phyloP scores from a whole-genome alignment of 192 early-diverging fungal species.

The Backusella psychrophila region DNA sequence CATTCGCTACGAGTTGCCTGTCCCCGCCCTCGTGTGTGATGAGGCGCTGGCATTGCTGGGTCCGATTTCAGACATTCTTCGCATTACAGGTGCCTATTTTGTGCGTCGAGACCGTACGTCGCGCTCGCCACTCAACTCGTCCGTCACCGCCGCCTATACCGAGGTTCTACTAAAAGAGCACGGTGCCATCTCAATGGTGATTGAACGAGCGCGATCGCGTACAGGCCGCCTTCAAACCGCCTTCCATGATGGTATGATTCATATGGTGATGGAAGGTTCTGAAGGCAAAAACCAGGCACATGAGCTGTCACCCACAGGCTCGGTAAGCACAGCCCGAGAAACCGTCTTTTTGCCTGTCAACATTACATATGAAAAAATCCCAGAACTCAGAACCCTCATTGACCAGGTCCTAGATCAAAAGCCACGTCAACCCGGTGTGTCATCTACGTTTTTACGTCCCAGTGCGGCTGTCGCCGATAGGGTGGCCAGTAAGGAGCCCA shows the following conservation, averaged over 20 bases:
- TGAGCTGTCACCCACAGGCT: constrained; percentile 7
- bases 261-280: constrained; percentile 36
- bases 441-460: constrained; percentile 22
- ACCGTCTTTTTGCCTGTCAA: constrained; percentile 34
- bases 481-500: constrained; percentile 19
- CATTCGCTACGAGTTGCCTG: constrained; percentile 34
- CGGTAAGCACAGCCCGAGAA: background rate
- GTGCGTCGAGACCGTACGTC: constrained; percentile 24
- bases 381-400: constrained; percentile 32
- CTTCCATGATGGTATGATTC: constrained; percentile 29
- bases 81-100: constrained; percentile 36
- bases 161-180: constrained; percentile 33
- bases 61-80: constrained; percentile 36
- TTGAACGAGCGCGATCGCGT: constrained; percentile 37
- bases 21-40: constrained; percentile 37
- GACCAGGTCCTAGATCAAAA: constrained; percentile 41
- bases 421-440: constrained; percentile 3
- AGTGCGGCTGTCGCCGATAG: constrained; percentile 27
- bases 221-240: constrained; percentile 31
- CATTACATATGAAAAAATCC: constrained; percentile 36
- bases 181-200: constrained; percentile 29
- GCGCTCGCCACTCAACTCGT: constrained; percentile 32
- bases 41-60: constrained; percentile 37
- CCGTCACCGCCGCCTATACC: constrained; percentile 33
- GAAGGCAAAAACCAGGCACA: constrained; percentile 27